These are phyloP conservation scores for Fusarium setosum DNA, from an alignment of 2,329 filamentous ascomycete genomes.

Conservation along the genomic window DNA sequence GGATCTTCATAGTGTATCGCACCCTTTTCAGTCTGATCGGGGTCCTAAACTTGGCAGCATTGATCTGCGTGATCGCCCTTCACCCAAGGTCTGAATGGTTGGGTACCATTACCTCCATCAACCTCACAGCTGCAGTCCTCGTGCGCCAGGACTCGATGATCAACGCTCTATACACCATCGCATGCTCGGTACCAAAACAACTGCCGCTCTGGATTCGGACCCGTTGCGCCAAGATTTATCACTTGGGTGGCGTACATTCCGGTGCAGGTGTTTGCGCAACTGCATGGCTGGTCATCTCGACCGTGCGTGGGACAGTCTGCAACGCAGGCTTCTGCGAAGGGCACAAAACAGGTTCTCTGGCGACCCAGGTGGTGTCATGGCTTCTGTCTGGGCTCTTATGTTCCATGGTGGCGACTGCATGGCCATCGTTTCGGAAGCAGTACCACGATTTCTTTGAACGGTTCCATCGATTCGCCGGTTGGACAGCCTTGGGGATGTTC, in stretches of 20 bases:
- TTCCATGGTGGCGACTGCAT: constrained; percentile 70
- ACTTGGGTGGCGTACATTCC: constrained; percentile 64
- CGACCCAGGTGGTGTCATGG: constrained; percentile 63
- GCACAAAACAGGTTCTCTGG: constrained; percentile 51
- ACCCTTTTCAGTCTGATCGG: constrained; percentile 66
- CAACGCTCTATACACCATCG: constrained; percentile 60
- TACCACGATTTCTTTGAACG: constrained; percentile 78
- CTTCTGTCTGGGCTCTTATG: constrained; percentile 68
- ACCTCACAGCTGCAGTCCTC: constrained; percentile 61
- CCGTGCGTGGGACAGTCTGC: constrained; percentile 51
- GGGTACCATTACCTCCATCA: constrained; percentile 57
- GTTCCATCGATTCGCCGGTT: constrained; percentile 79
- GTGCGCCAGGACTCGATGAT: constrained; percentile 65
- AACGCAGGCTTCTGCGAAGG: constrained; percentile 44
- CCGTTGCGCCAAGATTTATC: constrained; percentile 63
- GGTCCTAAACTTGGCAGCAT: constrained; percentile 61
- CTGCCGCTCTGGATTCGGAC: constrained; percentile 61
- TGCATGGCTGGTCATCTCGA: constrained; percentile 61
- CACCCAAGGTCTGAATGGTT: constrained; percentile 51
- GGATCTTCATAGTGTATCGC: constrained; percentile 65
- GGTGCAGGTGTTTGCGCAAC: constrained; percentile 61
- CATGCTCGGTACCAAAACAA: constrained; percentile 57
- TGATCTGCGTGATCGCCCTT: constrained; percentile 54
- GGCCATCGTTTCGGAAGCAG: constrained; percentile 70
- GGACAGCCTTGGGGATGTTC: constrained; percentile 73